Base-by-base conservation (phyloP, 164 flowering plant species). In the Annona squamosa region DNA sequence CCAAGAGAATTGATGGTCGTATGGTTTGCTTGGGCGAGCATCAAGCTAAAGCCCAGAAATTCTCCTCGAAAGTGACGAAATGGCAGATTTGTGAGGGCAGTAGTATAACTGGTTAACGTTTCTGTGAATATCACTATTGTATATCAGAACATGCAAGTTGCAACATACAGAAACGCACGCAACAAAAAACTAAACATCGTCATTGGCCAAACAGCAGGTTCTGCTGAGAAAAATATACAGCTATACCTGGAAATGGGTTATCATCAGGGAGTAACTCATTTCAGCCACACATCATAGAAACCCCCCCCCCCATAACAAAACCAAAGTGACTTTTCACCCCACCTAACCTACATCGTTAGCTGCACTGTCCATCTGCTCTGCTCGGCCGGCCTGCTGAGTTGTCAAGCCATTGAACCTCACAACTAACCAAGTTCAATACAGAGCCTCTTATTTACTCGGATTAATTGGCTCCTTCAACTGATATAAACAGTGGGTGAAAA, bases 201-300 rank as follows among this genome's bases (percentile, higher is more conserved):
- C 37, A 71, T 71, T 65, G 61, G 69, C 46, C 63, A 65, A 13
- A 65, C 37, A 17, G 5, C 62, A 66, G n/a, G 46, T 65, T 48
- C 63, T 37, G 75, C 63, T 57, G 73, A 12, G 66, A 42, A 73
- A 65, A 73, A 48, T 65, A 65, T 41, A 73, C 75, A 73, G 75
- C 65, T 44, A 19, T 57, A 44, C 71, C 70, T 73, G 42, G 57
- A 56, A 67, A 66, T 44, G 42, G 65, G 69, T 65, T 65, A 66
- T 12, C 48, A 67, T n/a, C 65, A 57, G 59, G 67, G 65, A 73
- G 42, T 71, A 61, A 37, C 71, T 52, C 63, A 57, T 56, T 42
- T 48, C 69, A 73, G 71, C 65, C n/a, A 9, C 70, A 73, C 70
- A 73, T 48, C 42, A 37, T 12, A 48, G 46, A 48, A 52, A 42